A percentile compares a stretch with the other conserved stretches of the same genome.
phyloP scores from a whole-genome alignment of 441 rosid species.

The Gossypium trilobum region DNA sequence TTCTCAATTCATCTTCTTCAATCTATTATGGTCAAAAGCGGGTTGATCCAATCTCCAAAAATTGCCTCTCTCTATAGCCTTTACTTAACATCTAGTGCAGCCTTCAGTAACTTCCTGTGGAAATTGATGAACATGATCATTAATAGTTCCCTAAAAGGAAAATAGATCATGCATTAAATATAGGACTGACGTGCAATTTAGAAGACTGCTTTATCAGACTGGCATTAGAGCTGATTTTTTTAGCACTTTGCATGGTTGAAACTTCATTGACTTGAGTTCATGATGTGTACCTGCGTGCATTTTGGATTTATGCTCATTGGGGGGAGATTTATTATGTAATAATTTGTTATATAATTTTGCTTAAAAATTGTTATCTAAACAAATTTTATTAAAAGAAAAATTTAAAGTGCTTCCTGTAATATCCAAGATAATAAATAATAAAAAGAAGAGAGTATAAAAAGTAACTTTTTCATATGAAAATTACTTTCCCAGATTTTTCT shows the following conservation, averaged over 20 bases:
- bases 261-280: neutral
- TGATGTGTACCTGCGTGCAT: neutral
- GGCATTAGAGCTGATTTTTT: neutral
- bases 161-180: neutral
- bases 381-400: neutral
- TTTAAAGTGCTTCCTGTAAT: neutral
- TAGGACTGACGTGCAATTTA: neutral
- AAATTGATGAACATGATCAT: neutral
- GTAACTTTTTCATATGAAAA: neutral
- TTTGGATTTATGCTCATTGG: neutral
- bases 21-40: neutral
- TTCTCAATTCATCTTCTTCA: neutral
- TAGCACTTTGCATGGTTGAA: neutral
- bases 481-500: neutral
- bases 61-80: slow-evolving; percentile 2
- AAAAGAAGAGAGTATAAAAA: neutral
- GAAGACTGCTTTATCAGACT: neutral
- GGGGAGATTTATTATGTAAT: neutral
- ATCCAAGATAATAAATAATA: neutral
- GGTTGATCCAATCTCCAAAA: neutral
- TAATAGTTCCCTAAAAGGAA: neutral
- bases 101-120: neutral
- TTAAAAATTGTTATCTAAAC: neutral
- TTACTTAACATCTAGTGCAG: neutral
- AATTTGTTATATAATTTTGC: neutral